Evolutionary conservation across 1,139 yeast genomes (phyloP).

Genomic region (Candida albicans): DNA sequence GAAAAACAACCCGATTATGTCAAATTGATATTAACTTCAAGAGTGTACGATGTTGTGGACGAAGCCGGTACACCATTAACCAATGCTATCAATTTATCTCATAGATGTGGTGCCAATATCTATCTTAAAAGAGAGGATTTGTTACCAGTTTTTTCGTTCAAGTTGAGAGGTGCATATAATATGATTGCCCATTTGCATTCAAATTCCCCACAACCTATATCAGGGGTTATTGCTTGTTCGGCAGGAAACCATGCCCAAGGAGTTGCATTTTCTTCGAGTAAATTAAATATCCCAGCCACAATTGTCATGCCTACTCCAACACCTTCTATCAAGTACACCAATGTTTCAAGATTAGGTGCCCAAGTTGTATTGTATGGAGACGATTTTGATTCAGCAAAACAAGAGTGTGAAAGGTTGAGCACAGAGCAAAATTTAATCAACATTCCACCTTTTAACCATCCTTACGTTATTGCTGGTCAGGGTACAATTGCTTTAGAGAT

Average conservation of each 20-base stretch:
- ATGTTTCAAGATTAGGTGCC: slow-evolving; percentile 89
- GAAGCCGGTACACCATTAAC: slow-evolving; percentile 78
- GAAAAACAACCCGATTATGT: slow-evolving; percentile 86
- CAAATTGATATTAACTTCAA: slow-evolving; percentile 81
- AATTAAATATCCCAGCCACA: slow-evolving; percentile 85
- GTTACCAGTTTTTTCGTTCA: slow-evolving; percentile 92
- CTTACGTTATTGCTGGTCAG: slow-evolving; percentile 98
- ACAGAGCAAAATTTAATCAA: slow-evolving; percentile 73
- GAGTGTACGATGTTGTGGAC: slow-evolving; percentile 91
- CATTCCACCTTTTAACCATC: slow-evolving; percentile 97
- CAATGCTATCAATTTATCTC: slow-evolving; percentile 72
- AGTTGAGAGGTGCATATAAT: slow-evolving; percentile 95
- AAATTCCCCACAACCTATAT: slow-evolving; percentile 52
- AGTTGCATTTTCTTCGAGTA: slow-evolving; percentile 87
- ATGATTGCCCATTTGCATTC: slow-evolving; percentile 84
- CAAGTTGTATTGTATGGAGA: slow-evolving; percentile 92
- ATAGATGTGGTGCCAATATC: slow-evolving; percentile 70
- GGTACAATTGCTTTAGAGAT: slow-evolving; percentile 96
- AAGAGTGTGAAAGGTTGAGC: slow-evolving; percentile 75
- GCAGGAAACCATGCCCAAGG: slow-evolving; percentile 99
- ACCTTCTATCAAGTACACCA: slow-evolving; percentile 89
- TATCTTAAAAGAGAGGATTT: slow-evolving; percentile 87
- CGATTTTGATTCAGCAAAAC: slow-evolving; percentile 90
- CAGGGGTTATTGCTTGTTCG: slow-evolving; percentile 96
- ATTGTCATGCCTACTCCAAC: slow-evolving; percentile 98